Percentiles rank a stretch among this genome's conserved stretches.
phyloP scores from a whole-genome alignment of 2,329 filamentous ascomycete species.

The Claviceps pusilla region DNA sequence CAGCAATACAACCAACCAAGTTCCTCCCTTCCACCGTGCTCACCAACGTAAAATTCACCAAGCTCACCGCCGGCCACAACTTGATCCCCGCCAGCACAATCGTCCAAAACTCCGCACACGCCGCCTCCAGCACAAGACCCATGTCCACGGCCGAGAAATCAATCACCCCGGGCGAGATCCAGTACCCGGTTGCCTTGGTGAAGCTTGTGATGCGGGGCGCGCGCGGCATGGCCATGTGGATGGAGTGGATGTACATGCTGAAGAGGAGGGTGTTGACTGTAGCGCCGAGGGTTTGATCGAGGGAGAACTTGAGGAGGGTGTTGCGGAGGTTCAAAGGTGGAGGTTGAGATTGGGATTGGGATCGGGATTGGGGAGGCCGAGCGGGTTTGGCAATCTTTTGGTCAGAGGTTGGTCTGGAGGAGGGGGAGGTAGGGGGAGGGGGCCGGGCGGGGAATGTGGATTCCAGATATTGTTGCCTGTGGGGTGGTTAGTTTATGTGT shows the following conservation, averaged over 20 bases:
- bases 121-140: conserved; percentile 26
- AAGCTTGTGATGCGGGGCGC: conserved; percentile 24
- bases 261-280: conserved; percentile 51
- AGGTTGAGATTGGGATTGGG: neutral
- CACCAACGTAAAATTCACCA: conserved; percentile 53
- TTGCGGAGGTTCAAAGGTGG: conserved; percentile 42
- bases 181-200: conserved; percentile 19
- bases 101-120: conserved; percentile 42
- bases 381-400: neutral
- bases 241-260: conserved; percentile 41
- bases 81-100: conserved; percentile 52
- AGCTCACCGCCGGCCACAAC: conserved; percentile 56
- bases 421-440: neutral
- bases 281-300: conserved; percentile 56
- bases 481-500: conserved; percentile 2
- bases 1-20: conserved; percentile 55
- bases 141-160: conserved; percentile 32
- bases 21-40: conserved; percentile 57
- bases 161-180: conserved; percentile 24
- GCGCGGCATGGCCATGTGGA: conserved; percentile 34
- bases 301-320: conserved; percentile 48
- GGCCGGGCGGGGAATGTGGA: conserved; percentile 52
- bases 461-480: conserved; percentile 63
- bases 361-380: neutral
- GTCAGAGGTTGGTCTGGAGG: neutral